Conservation (phyloP, 1,284 basidiomycete species). For the Trichosporon asahii region DNA sequence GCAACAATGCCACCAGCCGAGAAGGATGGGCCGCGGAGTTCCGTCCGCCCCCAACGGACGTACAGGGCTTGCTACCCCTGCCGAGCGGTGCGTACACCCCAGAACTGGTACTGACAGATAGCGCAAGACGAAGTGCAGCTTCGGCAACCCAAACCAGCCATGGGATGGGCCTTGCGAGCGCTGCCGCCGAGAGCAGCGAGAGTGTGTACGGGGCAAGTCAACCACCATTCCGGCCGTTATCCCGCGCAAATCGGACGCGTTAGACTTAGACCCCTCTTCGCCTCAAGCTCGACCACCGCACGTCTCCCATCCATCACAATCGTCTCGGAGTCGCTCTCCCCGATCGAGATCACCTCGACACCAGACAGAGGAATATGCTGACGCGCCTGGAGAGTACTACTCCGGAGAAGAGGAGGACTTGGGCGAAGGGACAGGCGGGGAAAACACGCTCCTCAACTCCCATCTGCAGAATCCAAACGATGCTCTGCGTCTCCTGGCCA, state of each 20-base stretch:
- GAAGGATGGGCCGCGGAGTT: constrained; percentile 1
- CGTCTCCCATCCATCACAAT: not conserved
- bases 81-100: not conserved
- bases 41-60: constrained; percentile 13
- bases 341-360: not conserved
- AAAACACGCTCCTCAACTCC: constrained; percentile 11
- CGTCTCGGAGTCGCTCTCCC: not conserved
- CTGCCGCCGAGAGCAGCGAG: constrained; percentile 18
- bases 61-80: constrained; percentile 19
- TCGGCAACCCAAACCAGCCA: constrained; percentile 20
- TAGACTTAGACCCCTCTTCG: not conserved
- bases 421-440: no score
- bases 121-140: constrained; percentile 23
- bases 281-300: not conserved
- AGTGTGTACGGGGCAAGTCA: constrained; percentile 15
- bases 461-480: constrained; percentile 20
- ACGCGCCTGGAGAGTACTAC: not conserved
- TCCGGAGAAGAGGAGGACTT: not conserved
- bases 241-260: not conserved
- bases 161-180: constrained; percentile 23
- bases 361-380: not conserved
- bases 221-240: constrained; percentile 6
- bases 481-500: constrained; percentile 20
- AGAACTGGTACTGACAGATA: not conserved
- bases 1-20: not conserved